Conservation (phyloP, 768 basidiomycete genomes). For the Neoboletus subvelutipes region DNA sequence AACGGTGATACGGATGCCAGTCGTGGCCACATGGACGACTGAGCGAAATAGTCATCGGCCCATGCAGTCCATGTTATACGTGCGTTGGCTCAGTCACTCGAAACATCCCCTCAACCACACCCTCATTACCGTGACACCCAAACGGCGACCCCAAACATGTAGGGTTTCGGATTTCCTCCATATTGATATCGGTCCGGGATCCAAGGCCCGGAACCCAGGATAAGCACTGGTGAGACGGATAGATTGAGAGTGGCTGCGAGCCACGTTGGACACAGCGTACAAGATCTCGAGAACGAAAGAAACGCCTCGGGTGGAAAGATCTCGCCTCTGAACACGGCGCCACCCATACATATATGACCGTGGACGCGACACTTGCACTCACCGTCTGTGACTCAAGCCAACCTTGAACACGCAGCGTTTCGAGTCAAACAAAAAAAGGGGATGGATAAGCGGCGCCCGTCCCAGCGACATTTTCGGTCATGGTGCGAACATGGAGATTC, state of each 20-base stretch:
- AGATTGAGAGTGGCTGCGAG: neutral
- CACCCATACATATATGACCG: neutral
- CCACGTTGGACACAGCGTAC: neutral
- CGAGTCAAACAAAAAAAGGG: neutral
- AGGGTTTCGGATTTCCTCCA: neutral
- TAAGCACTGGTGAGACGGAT: neutral
- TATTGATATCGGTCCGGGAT: neutral
- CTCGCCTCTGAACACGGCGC: neutral
- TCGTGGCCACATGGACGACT: constrained; percentile 1
- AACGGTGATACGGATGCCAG: neutral
- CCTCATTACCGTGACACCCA: neutral
- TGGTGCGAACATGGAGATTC: neutral
- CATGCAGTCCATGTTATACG: neutral
- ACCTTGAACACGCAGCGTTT: neutral
- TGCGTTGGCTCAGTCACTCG: constrained; percentile 1
- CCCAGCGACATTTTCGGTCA: neutral
- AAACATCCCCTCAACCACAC: constrained; percentile 10
- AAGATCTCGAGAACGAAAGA: too few relatives aligned
- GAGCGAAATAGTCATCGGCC: neutral
- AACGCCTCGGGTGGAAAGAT: neutral
- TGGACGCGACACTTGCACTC: neutral
- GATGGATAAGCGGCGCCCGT: neutral
- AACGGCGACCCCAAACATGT: neutral
- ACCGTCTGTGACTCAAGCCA: neutral
- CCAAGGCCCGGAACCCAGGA: neutral